Evolutionary conservation across 805 yeast species (phyloP).

Genomic region (Naumovozyma castellii): DNA sequence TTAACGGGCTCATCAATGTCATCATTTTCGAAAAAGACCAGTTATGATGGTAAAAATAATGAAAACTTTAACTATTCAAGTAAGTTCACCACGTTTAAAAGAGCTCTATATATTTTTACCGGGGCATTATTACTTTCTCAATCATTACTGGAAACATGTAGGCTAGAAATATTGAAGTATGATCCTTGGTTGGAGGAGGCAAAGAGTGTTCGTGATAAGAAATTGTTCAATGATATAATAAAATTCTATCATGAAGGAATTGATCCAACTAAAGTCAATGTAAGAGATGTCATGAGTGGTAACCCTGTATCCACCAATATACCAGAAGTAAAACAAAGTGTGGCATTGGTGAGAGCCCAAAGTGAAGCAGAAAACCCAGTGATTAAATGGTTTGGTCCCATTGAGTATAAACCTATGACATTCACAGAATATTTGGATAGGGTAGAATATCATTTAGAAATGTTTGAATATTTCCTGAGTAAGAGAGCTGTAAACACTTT

Average conservation of each 20-base stretch:
- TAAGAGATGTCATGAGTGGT: constrained; percentile 27
- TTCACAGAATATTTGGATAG: constrained; percentile 31
- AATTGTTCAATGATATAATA: constrained; percentile 29
- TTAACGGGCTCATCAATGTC: not conserved
- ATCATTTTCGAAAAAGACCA: not conserved
- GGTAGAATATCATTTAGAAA: constrained; percentile 25
- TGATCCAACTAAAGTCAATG: constrained; percentile 28
- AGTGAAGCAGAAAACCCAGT: constrained; percentile 38
- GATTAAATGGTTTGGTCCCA: constrained; percentile 61
- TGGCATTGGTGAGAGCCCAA: constrained; percentile 35
- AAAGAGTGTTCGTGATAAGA: constrained; percentile 37
- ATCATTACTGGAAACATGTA: constrained; percentile 46
- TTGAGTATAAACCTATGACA: constrained; percentile 43
- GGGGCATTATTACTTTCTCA: constrained; percentile 45
- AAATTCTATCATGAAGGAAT: constrained; percentile 29
- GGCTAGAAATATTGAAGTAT: constrained; percentile 36
- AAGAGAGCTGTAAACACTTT: constrained; percentile 6
- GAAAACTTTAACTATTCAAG: not conserved
- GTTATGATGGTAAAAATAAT: not conserved
- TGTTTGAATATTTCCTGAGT: constrained; percentile 20
- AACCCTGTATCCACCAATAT: constrained; percentile 21
- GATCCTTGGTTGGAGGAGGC: constrained; percentile 77
- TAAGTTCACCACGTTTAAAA: not conserved
- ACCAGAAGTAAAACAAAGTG: constrained; percentile 29
- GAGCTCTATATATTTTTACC: constrained; percentile 16